These are phyloP conservation scores for Bolboschoenoplectus hybrid DNA, from an alignment of 202 grass and related monocot species.

Conservation along the genomic window DNA sequence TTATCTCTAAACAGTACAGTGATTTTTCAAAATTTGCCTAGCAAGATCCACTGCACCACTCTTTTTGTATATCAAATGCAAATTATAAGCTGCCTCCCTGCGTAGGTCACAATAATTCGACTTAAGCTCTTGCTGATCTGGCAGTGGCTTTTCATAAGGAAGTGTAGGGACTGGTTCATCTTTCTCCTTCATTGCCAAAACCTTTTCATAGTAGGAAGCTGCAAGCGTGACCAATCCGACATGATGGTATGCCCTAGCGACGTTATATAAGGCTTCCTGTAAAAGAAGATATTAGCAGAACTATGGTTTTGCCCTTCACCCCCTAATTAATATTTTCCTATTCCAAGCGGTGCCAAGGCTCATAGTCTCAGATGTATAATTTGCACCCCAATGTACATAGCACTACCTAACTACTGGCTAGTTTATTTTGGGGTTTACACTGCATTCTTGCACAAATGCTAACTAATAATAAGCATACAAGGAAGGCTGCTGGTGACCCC, in stretches of 20 bases:
- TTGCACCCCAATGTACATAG: neutral
- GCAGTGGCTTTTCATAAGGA: constrained; percentile 59
- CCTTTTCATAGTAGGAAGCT: constrained; percentile 84
- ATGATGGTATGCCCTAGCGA: constrained; percentile 87
- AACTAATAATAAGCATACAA: neutral
- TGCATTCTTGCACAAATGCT: neutral
- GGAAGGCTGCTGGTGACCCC: neutral
- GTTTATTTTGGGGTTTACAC: neutral
- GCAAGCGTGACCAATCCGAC: constrained; percentile 79
- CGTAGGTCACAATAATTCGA: constrained; percentile 70
- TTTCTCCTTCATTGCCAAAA: constrained; percentile 58
- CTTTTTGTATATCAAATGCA: constrained; percentile 97
- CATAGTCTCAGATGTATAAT: neutral
- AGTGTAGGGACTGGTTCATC: constrained; percentile 74
- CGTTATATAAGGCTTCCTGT: constrained; percentile 88
- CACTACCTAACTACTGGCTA: neutral
- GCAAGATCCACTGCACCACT: constrained; percentile 86
- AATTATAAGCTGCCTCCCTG: constrained; percentile 85
- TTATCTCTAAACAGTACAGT: constrained; percentile 60
- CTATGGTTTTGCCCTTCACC: neutral
- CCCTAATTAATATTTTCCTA: neutral
- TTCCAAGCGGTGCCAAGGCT: neutral
- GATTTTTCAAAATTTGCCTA: constrained; percentile 74
- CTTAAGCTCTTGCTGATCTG: constrained; percentile 41
- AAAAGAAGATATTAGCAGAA: constrained; percentile 34